Evolutionary conservation across 139 green algal species (phyloP), one percentile per base, ranked within the genome.

Genomic region (Volvox africanus): DNA sequence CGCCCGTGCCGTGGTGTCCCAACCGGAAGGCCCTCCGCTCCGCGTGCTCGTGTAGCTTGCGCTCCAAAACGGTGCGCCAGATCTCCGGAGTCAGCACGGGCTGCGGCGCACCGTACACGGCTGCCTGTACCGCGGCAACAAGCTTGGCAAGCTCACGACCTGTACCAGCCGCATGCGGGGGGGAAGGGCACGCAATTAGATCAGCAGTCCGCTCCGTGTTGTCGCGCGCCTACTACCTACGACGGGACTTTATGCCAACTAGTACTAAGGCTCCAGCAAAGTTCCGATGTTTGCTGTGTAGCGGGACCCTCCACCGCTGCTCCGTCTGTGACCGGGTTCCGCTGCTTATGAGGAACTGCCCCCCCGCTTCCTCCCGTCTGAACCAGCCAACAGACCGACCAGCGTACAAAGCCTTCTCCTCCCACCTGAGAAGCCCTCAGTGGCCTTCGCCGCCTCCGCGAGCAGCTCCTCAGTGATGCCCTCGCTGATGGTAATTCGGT

Each of bases 81-180:
- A 98, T 89, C 55, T 96, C 91, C 0, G 93, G 61, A 3, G 96
- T 98, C 11, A 99, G 93, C 68, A 95, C 93, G 12, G 96, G 86
- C 69, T 97, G 86, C 2, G 92, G 80, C 16, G 92, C 95, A 87
- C 97, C 98, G 87, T 99, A 99, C 87, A 98, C 98, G 0, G 97
- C 96, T 6, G 97, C 96, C 94, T 99, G 97, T 73, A 98, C 93
- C 21, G 92, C 95, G n/a, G 97, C 96, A 96, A 99, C 97, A 33
- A 99, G 95, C 96, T 99, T 99, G 44, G 98, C 98, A 37, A 99
- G 94, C 94, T 99, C 98, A n/a, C 98, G 94, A 20, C 95, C 98
- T 90, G 94, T 92, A 5, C 5, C 5, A 55, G 5, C 44, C 44
- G 44, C 44, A 55, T 55, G 44, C 44, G 44, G 44, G 44, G 44